Conservation (phyloP, 208 protist genomes). For the Trichomonas tenax region DNA sequence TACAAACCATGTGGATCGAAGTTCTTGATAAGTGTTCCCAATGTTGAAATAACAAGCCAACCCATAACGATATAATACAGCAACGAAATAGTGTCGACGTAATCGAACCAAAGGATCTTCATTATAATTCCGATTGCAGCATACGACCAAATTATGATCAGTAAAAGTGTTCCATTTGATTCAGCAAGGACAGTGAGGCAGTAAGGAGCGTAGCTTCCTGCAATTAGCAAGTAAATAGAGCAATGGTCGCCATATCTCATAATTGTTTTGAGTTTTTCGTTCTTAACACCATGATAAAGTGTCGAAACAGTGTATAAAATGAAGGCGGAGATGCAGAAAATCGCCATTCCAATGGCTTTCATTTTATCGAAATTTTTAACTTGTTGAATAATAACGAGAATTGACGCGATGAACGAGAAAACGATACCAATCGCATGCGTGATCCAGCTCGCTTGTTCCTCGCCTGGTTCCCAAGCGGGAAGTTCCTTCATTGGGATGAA, state of each 20-base stretch:
- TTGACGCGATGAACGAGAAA: not conserved
- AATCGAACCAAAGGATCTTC: not conserved
- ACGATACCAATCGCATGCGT: not conserved
- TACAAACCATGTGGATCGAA: not conserved
- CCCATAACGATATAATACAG: not conserved
- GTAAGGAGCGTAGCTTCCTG: not conserved
- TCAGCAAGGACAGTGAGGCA: not conserved
- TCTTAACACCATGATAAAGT: not conserved
- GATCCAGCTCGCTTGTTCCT: not conserved
- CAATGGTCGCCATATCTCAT: not conserved
- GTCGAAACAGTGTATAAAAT: not conserved
- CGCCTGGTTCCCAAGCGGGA: not conserved
- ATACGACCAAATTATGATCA: not conserved
- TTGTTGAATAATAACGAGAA: not conserved
- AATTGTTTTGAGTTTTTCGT: not conserved
- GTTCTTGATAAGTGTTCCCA: not conserved
- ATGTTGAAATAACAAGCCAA: not conserved
- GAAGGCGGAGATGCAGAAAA: not conserved
- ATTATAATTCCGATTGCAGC: not conserved
- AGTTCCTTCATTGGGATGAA: not conserved
- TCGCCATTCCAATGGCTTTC: not conserved
- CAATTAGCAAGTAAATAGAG: not conserved
- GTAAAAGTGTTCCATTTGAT: not conserved
- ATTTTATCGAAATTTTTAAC: not conserved
- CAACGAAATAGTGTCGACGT: not conserved